A percentile compares a stretch with the other conserved stretches of the same genome.
These are phyloP conservation scores for Phytophthora pisi DNA, from an alignment of 352 stramenopile genomes.

Conservation along the genomic window DNA sequence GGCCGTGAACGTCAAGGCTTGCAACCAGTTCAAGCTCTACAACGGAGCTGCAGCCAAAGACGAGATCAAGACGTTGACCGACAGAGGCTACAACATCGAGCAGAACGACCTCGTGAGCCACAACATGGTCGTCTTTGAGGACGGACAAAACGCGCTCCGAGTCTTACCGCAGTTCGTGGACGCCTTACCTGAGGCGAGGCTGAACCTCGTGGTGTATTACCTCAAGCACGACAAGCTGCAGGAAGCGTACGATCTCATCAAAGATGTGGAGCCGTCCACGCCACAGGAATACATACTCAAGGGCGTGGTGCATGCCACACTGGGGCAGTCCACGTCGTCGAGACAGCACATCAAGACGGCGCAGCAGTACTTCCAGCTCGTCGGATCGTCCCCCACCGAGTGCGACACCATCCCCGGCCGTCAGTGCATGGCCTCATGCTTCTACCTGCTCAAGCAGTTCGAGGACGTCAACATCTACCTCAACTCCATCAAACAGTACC, in stretches of 20 bases:
- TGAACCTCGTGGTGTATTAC: constrained; percentile 96
- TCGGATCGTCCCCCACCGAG: constrained; percentile 93
- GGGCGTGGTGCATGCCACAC: constrained; percentile 91
- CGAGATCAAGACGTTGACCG: constrained; percentile 92
- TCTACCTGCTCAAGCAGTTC: constrained; percentile 97
- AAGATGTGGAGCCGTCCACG: constrained; percentile 93
- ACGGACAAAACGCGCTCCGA: constrained; percentile 93
- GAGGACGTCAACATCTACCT: constrained; percentile 98
- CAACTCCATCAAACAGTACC: constrained; percentile 95
- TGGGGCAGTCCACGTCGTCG: constrained; percentile 89
- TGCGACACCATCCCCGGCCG: constrained; percentile 97
- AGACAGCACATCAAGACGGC: constrained; percentile 93
- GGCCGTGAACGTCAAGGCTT: constrained; percentile 97
- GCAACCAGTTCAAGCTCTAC: constrained; percentile 97
- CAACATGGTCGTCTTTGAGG: constrained; percentile 97
- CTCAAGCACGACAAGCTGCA: constrained; percentile 93
- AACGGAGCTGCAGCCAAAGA: constrained; percentile 96
- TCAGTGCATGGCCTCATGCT: constrained; percentile 97
- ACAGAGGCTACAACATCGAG: constrained; percentile 90
- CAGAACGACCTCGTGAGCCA: constrained; percentile 95
- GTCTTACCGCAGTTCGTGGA: constrained; percentile 93
- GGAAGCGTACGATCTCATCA: constrained; percentile 95
- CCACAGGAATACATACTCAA: constrained; percentile 93
- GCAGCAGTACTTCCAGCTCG: constrained; percentile 94
- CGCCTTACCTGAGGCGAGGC: constrained; percentile 91